phyloP scores from a whole-genome alignment of 2,329 filamentous ascomycete genomes.

The Aspergillus carbonarius region DNA sequence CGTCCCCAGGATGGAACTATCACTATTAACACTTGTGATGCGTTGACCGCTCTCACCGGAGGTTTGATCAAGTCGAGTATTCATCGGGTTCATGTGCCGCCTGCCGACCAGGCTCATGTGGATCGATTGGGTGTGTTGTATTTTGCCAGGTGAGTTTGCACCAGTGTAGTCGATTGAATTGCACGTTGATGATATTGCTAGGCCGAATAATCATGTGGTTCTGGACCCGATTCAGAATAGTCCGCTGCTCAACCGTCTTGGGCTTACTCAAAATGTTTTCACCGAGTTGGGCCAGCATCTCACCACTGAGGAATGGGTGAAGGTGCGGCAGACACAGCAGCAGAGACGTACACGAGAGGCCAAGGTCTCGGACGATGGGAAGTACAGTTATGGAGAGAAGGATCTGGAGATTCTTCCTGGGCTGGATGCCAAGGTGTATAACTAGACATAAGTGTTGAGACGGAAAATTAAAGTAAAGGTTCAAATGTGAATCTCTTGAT shows the following conservation, averaged over 20 bases:
- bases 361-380: constrained; percentile 39
- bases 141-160: constrained; percentile 43
- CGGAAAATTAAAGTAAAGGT: too few species aligned
- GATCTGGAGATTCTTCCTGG: constrained; percentile 46
- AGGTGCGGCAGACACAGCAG: constrained; percentile 44
- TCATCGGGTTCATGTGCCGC: constrained; percentile 52
- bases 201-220: constrained; percentile 45
- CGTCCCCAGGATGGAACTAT: constrained; percentile 52
- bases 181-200: constrained; percentile 1
- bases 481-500: too few species aligned
- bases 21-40: constrained; percentile 54
- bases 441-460: constrained; percentile 11
- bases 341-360: constrained; percentile 37
- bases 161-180: not conserved
- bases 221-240: constrained; percentile 41
- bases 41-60: constrained; percentile 50
- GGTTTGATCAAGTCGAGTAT: constrained; percentile 52
- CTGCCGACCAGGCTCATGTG: constrained; percentile 48
- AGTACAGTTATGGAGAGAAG: constrained; percentile 36
- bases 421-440: constrained; percentile 42
- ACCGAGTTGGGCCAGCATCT: constrained; percentile 43
- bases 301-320: constrained; percentile 44
- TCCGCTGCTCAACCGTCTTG: constrained; percentile 37
- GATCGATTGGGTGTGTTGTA: constrained; percentile 47
- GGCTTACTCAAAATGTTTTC: constrained; percentile 39